Conservation (phyloP, 2,329 filamentous ascomycete species). For the Phialocephala sp. region DNA sequence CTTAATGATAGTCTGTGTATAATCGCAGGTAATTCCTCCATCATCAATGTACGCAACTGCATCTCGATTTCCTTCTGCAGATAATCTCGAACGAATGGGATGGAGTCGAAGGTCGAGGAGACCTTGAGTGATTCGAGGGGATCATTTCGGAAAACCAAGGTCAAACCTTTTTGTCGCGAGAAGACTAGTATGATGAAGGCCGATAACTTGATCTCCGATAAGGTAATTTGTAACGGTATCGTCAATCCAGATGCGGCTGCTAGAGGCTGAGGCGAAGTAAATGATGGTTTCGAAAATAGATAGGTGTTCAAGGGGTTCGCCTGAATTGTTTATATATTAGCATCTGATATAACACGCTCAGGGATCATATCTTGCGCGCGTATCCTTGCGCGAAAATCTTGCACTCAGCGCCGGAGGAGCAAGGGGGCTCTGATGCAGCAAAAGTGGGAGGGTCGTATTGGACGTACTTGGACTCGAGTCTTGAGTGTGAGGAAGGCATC, state of each 20-base stretch:
- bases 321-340: slow-evolving; percentile 61
- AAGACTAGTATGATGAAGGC: slow-evolving; percentile 98
- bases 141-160: slow-evolving; percentile 96
- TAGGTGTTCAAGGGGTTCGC: slow-evolving; percentile 98
- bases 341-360: slow-evolving; percentile 42
- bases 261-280: slow-evolving; percentile 90
- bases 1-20: slow-evolving; percentile 91
- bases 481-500: slow-evolving; percentile 95
- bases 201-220: slow-evolving; percentile 94
- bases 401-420: slow-evolving; percentile 16
- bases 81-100: slow-evolving; percentile 97
- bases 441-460: slow-evolving; percentile 22
- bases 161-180: slow-evolving; percentile 95
- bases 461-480: slow-evolving; percentile 86
- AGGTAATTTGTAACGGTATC: slow-evolving; percentile 94
- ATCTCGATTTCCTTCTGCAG: slow-evolving; percentile 94
- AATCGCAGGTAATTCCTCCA: slow-evolving; percentile 96
- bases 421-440: slow-evolving; percentile 13
- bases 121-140: slow-evolving; percentile 97
- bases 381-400: slow-evolving; percentile 43
- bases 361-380: slow-evolving; percentile 35
- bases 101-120: slow-evolving; percentile 98
- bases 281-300: slow-evolving; percentile 86
- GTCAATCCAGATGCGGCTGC: slow-evolving; percentile 91
- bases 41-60: slow-evolving; percentile 90